Percentiles rank a stretch among this genome's conserved stretches.
Conservation (phyloP, 2,329 filamentous ascomycete genomes). For the Fusarium staphyleae region DNA sequence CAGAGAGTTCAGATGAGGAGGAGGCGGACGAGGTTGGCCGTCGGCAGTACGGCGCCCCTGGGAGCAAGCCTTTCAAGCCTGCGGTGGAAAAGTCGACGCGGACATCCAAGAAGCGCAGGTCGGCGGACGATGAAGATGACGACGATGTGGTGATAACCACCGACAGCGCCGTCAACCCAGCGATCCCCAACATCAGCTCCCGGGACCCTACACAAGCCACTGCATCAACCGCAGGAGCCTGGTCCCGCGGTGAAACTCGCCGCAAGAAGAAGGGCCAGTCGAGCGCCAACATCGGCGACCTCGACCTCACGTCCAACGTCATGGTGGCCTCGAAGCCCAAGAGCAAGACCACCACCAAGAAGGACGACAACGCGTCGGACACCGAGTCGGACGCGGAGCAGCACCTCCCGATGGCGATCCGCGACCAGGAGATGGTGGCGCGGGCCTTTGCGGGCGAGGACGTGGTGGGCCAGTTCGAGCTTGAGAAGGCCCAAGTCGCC, state of each 20-base stretch:
- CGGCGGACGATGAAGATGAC: slow-evolving; percentile 36
- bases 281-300: slow-evolving; percentile 45
- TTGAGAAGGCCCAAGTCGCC: slow-evolving; percentile 76
- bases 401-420: slow-evolving; percentile 64
- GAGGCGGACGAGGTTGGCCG: slow-evolving; percentile 70
- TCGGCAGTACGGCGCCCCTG: slow-evolving; percentile 67
- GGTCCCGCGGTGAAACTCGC: slow-evolving; percentile 50
- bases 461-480: slow-evolving; percentile 79
- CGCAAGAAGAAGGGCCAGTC: slow-evolving; percentile 50
- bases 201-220: slow-evolving; percentile 27
- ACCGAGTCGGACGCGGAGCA: slow-evolving; percentile 55
- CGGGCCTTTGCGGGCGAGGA: slow-evolving; percentile 90
- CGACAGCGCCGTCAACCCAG: slow-evolving; percentile 23
- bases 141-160: slow-evolving; percentile 43
- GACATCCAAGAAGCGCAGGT: slow-evolving; percentile 42
- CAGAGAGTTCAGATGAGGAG: slow-evolving; percentile 59
- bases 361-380: slow-evolving; percentile 44
- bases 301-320: slow-evolving; percentile 51
- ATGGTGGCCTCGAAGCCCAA: slow-evolving; percentile 45
- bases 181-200: slow-evolving; percentile 30
- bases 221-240: slow-evolving; percentile 48
- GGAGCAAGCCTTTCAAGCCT: slow-evolving; percentile 44
- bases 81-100: slow-evolving; percentile 42
- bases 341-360: slow-evolving; percentile 39
- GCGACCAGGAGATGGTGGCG: slow-evolving; percentile 73